Conservation (phyloP, 768 basidiomycete species). For the Mrakia blollopis region DNA sequence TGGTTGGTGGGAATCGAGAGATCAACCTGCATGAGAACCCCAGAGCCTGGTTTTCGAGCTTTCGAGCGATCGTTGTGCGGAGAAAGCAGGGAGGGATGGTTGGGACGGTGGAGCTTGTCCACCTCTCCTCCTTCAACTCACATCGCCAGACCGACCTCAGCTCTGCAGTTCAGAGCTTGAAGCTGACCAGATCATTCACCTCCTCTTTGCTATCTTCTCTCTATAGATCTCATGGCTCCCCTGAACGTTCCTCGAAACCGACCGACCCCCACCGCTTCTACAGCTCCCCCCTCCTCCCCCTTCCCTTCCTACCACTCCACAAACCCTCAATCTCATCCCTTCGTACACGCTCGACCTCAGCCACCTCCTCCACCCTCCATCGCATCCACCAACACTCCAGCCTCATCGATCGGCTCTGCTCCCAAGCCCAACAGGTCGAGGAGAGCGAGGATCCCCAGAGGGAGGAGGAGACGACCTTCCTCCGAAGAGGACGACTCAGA, state of each 20-base stretch:
- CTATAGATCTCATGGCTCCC: not conserved
- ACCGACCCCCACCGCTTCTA: not conserved
- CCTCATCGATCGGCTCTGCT: not conserved
- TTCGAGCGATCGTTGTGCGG: not conserved
- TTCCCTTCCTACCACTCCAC: conserved; percentile 16
- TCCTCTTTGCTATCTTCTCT: not conserved
- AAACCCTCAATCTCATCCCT: not conserved
- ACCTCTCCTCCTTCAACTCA: not conserved
- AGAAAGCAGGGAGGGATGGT: not conserved
- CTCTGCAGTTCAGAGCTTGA: not conserved
- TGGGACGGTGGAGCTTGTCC: conserved; percentile 9
- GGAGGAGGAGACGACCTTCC: not conserved
- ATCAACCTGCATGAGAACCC: not conserved
- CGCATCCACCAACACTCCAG: not conserved
- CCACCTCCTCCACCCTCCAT: not conserved
- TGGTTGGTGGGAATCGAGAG: no score
- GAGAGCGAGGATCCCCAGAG: conserved; percentile 9
- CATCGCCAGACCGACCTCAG: not conserved
- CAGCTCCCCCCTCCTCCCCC: not conserved
- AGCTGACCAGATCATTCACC: not conserved
- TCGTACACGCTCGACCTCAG: not conserved
- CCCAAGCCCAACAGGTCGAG: conserved; percentile 4
- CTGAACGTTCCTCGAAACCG: not conserved
- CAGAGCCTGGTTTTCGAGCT: no score
- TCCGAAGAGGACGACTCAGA: not conserved